Conservation (phyloP, 495 filamentous ascomycete species). For the Tetracladium setigerum region DNA sequence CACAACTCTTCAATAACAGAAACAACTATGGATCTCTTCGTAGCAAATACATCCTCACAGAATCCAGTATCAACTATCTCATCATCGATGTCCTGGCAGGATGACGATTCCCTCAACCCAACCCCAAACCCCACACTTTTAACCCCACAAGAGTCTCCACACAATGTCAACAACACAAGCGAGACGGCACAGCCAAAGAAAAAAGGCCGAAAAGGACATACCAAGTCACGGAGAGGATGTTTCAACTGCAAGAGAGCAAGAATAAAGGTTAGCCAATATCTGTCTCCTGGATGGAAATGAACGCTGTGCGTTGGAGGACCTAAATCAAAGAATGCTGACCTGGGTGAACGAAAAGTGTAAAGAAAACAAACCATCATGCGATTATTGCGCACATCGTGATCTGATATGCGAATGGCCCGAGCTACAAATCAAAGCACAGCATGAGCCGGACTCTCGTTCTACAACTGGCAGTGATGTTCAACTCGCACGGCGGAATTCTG, state of each 20-base stretch:
- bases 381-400: slow-evolving; percentile 49
- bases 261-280: slow-evolving; percentile 41
- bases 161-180: too few relatives aligned
- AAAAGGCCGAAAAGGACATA: slow-evolving; percentile 34
- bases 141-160: too few relatives aligned
- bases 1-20: too few relatives aligned
- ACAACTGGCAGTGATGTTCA: slow-evolving; percentile 1
- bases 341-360: slow-evolving; percentile 37
- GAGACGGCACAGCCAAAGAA: background rate
- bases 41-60: too few relatives aligned
- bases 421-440: slow-evolving; percentile 23
- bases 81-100: too few relatives aligned
- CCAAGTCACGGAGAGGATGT: slow-evolving; percentile 55
- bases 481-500: slow-evolving; percentile 2
- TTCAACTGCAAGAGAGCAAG: slow-evolving; percentile 56
- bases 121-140: too few relatives aligned
- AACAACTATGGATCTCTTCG: too few relatives aligned
- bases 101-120: too few relatives aligned
- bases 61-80: too few relatives aligned
- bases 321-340: background rate
- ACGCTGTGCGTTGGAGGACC: background rate
- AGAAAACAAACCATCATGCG: slow-evolving; percentile 48
- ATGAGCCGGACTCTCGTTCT: background rate
- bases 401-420: slow-evolving; percentile 52
- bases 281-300: background rate